Conservation (phyloP, 139 green algal species). For the Chlamydomonas incerta region DNA sequence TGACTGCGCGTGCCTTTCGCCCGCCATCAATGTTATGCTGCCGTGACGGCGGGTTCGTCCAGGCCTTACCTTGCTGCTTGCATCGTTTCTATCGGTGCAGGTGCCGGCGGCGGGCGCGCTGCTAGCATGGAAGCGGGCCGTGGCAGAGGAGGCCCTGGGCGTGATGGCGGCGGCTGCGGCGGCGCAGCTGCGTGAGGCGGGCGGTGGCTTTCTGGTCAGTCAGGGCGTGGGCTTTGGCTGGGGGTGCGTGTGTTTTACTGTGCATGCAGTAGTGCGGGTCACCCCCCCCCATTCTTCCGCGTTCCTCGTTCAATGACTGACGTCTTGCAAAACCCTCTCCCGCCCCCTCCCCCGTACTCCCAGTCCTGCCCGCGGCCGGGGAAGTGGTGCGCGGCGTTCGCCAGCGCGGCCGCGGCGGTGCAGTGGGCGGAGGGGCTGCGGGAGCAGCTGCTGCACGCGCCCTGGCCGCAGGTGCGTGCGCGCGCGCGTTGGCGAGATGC, state of each 20-base stretch:
- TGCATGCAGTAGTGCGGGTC: neutral
- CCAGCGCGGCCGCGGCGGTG: neutral
- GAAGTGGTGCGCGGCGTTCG: neutral
- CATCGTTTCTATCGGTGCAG: too few relatives aligned
- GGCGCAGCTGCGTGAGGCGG: neutral
- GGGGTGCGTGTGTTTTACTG: neutral
- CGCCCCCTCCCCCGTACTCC: neutral
- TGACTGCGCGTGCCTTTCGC: too few relatives aligned
- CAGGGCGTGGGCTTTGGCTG: too few relatives aligned
- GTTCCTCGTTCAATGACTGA: neutral
- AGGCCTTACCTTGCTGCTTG: too few relatives aligned
- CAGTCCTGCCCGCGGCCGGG: neutral
- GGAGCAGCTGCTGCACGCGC: neutral
- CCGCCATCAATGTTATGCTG: too few relatives aligned
- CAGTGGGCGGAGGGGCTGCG: slow-evolving; percentile 9
- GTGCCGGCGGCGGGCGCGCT: neutral
- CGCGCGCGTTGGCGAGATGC: too few relatives aligned
- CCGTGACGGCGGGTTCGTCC: too few relatives aligned
- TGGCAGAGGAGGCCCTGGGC: neutral
- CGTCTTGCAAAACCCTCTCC: neutral
- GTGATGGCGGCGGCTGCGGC: neutral
- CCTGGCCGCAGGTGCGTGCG: slow-evolving; percentile 19
- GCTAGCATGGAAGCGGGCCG: neutral
- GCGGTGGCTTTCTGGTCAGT: neutral
- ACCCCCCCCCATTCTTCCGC: neutral